Conservation (phyloP, 495 filamentous ascomycete species). For the Penicillium cinerascens region DNA sequence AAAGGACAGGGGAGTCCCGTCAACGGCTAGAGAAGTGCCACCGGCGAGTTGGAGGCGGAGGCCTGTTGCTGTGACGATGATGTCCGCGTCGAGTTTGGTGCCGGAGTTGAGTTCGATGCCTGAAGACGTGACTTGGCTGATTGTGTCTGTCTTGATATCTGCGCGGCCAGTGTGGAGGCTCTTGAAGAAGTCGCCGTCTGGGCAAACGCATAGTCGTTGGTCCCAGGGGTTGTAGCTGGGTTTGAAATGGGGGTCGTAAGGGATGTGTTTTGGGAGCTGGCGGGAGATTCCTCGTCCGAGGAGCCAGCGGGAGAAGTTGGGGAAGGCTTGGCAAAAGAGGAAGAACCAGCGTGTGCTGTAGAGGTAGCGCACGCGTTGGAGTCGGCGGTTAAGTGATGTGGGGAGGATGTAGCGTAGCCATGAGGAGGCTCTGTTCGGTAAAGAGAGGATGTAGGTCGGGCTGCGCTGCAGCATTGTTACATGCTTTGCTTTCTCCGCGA, state of each 20-base stretch:
- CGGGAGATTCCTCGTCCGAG: conserved; percentile 25
- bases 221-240: conserved; percentile 61
- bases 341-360: conserved; percentile 26
- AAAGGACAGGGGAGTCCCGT: conserved; percentile 21
- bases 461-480: conserved; percentile 48
- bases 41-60: conserved; percentile 29
- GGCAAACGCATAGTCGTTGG: conserved; percentile 61
- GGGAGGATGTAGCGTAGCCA: conserved; percentile 30
- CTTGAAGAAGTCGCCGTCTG: conserved; percentile 62
- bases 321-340: conserved; percentile 45
- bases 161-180: conserved; percentile 47
- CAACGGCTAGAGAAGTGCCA: conserved; percentile 24
- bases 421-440: conserved; percentile 26
- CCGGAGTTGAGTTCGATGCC: conserved; percentile 52
- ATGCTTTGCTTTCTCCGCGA: conserved; percentile 27
- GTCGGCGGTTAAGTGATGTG: conserved; percentile 19
- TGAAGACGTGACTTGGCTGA: conserved; percentile 49
- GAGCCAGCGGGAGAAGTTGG: conserved; percentile 37
- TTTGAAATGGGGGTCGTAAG: conserved; percentile 57
- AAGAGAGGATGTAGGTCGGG: conserved; percentile 49
- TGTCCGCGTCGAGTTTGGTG: conserved; percentile 51
- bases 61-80: conserved; percentile 66
- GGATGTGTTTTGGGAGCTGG: conserved; percentile 48
- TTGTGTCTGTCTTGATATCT: conserved; percentile 51
- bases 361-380: conserved; percentile 34